Evolutionary conservation across 306 rosid genomes (phyloP), one percentile per base, ranked within the genome.

Genomic region (Canavalia ensiformis): DNA sequence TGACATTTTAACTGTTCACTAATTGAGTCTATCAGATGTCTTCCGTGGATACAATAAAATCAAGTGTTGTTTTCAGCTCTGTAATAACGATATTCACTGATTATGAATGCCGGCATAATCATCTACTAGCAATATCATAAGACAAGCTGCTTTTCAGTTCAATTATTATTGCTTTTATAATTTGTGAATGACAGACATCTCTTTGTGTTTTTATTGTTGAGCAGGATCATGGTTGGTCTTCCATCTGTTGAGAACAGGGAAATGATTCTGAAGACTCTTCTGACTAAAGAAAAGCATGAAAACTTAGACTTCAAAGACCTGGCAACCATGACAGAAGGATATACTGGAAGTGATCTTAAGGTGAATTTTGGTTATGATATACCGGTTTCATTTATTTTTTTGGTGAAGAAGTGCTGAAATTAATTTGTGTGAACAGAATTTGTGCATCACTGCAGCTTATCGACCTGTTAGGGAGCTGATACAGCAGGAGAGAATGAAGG

Each of bases 321-420:
- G 28, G 94, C 97, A 66, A 18, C 72, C 63, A 90, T 91, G 88
- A 93, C 97, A 12, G 94, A 91, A 83, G 99, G 99, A 67, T 95
- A 77, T 47, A 95, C 90, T 84, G 98, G 98, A 80, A 95, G 98
- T 79, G 99, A 95, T 83, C 97, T 95, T 7, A 95, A 93, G 98
- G 99, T 93, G 59, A 72, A 75, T 42, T 71, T 87, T 52, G 55
- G 72, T 44, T 5, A 18, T 54, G 33, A 3, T 74, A 76, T 7
- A 34, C 58, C 73, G 62, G 39, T 72, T 67, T 66, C 4, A 1
- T 5, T 37, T 68, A 44, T 77, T 60, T 34, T 62, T 62, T 34
- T 42, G 52, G 11, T 59, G 31, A 78, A 30, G 13, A 62, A 59
- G 56, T 86, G 54, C 44, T 80, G 49, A 88, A 33, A 41, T 78